phyloP scores from a whole-genome alignment of 345 rosid genomes.

The Syzygium oleosum region DNA sequence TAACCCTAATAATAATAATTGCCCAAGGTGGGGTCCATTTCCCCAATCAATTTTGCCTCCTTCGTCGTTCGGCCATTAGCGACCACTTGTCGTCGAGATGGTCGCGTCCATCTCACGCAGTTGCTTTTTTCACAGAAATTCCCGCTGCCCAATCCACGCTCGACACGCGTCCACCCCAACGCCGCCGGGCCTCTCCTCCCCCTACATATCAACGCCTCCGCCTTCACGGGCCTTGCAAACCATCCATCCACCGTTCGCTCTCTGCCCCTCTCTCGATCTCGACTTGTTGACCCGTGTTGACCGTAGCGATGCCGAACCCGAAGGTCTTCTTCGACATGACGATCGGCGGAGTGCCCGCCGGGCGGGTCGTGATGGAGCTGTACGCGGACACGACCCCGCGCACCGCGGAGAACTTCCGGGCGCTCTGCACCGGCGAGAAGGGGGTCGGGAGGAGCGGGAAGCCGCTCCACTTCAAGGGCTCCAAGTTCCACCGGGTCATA shows the following conservation, averaged over 20 bases:
- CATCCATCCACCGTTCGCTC: not conserved
- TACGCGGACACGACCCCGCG: slow-evolving; percentile 14
- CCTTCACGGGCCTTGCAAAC: not conserved
- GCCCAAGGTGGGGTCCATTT: not conserved
- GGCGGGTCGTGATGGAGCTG: slow-evolving; percentile 25
- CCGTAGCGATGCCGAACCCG: slow-evolving; percentile 6
- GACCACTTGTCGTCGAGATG: not conserved
- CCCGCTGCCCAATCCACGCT: not conserved
- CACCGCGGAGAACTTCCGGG: slow-evolving; percentile 44
- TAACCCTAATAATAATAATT: not conserved
- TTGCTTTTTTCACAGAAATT: not conserved
- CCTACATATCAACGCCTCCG: not conserved
- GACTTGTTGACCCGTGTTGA: not conserved
- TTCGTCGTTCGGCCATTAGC: not conserved
- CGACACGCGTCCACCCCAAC: too few relatives aligned
- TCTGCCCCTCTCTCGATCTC: not conserved
- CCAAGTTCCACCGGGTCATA: slow-evolving; percentile 16
- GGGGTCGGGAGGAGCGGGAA: slow-evolving; percentile 17
- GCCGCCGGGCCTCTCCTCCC: not conserved
- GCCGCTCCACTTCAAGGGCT: slow-evolving; percentile 32
- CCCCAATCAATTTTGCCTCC: not conserved
- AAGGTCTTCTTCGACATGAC: slow-evolving; percentile 8
- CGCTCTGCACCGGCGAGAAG: slow-evolving; percentile 38
- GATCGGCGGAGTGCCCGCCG: slow-evolving; percentile 9
- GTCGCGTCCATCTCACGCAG: not conserved